These are phyloP conservation scores for Phytophthora fragariae DNA, from an alignment of 352 stramenopile species.

Conservation along the genomic window DNA sequence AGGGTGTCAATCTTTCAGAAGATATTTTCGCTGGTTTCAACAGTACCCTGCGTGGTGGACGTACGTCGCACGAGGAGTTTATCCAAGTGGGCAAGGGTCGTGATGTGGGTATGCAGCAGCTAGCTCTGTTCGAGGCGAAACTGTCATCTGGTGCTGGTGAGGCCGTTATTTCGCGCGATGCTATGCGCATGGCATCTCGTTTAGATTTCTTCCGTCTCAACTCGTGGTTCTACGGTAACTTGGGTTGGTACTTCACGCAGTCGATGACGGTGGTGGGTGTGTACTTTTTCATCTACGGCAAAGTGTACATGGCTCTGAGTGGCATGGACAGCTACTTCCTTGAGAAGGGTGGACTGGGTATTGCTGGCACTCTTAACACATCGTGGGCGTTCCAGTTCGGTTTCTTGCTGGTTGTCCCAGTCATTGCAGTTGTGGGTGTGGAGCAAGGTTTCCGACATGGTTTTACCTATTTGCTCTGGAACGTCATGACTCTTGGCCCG, in stretches of 20 bases:
- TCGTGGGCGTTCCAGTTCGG: constrained; percentile 97
- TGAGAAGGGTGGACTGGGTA: constrained; percentile 92
- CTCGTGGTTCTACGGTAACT: constrained; percentile 98
- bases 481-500: constrained; percentile 97
- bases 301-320: constrained; percentile 95
- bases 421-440: constrained; percentile 97
- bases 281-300: constrained; percentile 99
- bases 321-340: constrained; percentile 93
- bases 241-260: constrained; percentile 99
- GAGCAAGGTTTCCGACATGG: constrained; percentile 96
- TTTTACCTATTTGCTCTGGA: constrained; percentile 93
- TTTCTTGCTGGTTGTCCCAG: constrained; percentile 96
- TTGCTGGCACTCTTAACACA: constrained; percentile 95
- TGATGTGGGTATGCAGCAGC: constrained; percentile 99
- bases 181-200: constrained; percentile 94
- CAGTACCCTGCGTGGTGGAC: constrained; percentile 77
- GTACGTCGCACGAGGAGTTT: constrained; percentile 84
- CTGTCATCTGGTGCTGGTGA: constrained; percentile 96
- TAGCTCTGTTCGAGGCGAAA: constrained; percentile 99
- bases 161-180: constrained; percentile 97
- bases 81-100: constrained; percentile 96
- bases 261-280: constrained; percentile 97
- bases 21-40: constrained; percentile 92
- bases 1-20: constrained; percentile 88
- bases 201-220: constrained; percentile 98